Evolutionary conservation across 352 stramenopile genomes (phyloP), one percentile per base, ranked within the genome.

Genomic region (Globisporangium uncinulatum): DNA sequence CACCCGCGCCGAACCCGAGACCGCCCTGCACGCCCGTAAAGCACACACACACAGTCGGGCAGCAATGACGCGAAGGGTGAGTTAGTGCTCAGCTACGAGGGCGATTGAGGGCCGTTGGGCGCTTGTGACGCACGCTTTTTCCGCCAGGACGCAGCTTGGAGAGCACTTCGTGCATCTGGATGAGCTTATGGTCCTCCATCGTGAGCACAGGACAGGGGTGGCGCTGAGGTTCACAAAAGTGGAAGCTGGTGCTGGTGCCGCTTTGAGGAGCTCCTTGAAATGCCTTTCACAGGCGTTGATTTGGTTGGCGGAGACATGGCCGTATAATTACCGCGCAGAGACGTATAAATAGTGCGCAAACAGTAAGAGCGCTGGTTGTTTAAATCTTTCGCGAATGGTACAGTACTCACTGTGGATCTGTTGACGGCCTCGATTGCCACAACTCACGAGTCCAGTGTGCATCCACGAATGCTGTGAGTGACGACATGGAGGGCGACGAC

Each of bases 131-230:
- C 63, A 89, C 79, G 74, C 79, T 87, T 57, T 92, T 94, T 57
- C 83, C 83, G 41, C 83, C 81, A 9, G 83, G 83, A 15, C 83
- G 83, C 48, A 94, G 78, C 76, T 86, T 87, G 7, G 83, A 87
- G 59, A 94, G 81, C 75, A 88, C 83, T 54, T 94, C 81, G 73
- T 94, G 83, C 57, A 94, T 72, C 57, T 83, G 69, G 55, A 92
- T 77, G 51, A 94, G 81, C 76, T 94, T 94, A 63, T 75, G 62
- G 41, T 89, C 78, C 69, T 94, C 83, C 83, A 94, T 92, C n/a
- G 48, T 69, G 6, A 19, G 14, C 17, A 7, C 11, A 4, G 21
- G 55, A 48, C 41, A 57, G 57, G 58, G 46, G 50, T 36, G 45
- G 45, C 36, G 52, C 37, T 19, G 44, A 50, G 11, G 13, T 19